A percentile compares a stretch with the other conserved stretches of the same genome.
Evolutionary conservation across 495 filamentous ascomycete species (phyloP).

Genomic region (Cercophora sp.): DNA sequence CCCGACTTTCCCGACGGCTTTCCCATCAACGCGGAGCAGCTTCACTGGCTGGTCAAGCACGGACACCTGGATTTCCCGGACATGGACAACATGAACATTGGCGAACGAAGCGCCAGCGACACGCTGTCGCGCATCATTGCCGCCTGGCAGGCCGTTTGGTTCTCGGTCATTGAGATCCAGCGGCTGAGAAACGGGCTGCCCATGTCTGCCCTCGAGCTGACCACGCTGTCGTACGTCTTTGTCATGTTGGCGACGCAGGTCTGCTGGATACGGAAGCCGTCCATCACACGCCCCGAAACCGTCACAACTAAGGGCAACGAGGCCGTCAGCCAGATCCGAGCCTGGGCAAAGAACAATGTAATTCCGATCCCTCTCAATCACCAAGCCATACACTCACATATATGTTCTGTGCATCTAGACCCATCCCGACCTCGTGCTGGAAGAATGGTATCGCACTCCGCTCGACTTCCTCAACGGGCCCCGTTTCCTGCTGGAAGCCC

Average conservation of each 20-base stretch:
- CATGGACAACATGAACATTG: constrained; percentile 30
- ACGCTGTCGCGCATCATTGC: constrained; percentile 10
- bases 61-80: constrained; percentile 13
- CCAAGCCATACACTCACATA: not conserved
- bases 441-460: constrained; percentile 17
- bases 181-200: constrained; percentile 9
- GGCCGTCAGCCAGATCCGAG: constrained; percentile 7
- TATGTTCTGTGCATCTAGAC: constrained; percentile 1
- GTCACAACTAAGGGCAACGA: constrained; percentile 5
- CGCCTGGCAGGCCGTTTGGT: constrained; percentile 12
- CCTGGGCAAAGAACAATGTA: constrained; percentile 7
- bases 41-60: constrained; percentile 31
- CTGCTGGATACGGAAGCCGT: constrained; percentile 16
- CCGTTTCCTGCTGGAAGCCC: constrained; percentile 3
- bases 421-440: constrained; percentile 4
- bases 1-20: constrained; percentile 18
- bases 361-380: not conserved
- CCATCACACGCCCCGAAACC: not conserved
- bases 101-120: constrained; percentile 24
- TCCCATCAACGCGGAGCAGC: constrained; percentile 33
- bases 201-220: constrained; percentile 18
- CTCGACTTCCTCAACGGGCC: constrained; percentile 10
- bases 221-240: constrained; percentile 14
- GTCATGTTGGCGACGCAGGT: constrained; percentile 14
- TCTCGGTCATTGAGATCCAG: constrained; percentile 12